These are phyloP conservation scores for Verticillium nubilum DNA, from an alignment of 2,329 filamentous ascomycete species.

Conservation along the genomic window DNA sequence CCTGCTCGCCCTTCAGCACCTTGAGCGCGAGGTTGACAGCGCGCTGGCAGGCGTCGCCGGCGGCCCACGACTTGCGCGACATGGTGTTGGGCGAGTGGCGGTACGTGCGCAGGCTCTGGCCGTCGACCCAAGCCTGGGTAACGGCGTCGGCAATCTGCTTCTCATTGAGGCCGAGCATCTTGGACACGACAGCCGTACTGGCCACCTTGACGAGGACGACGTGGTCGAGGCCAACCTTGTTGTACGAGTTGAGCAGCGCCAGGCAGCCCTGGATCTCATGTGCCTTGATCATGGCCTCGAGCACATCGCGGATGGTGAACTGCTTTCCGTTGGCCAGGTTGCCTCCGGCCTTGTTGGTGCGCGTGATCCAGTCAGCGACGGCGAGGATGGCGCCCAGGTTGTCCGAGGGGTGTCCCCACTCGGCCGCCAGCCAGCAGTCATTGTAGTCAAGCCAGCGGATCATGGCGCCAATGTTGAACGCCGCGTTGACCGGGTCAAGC, in stretches of 20 bases:
- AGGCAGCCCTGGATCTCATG: conserved; percentile 98
- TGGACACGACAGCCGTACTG: conserved; percentile 86
- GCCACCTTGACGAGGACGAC: conserved; percentile 98
- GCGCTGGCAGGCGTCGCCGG: conserved; percentile 94
- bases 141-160: conserved; percentile 91
- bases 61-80: conserved; percentile 98
- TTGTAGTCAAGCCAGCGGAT: conserved; percentile 99
- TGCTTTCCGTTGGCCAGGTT: conserved; percentile 86
- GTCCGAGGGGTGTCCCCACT: conserved; percentile 98
- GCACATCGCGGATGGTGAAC: conserved; percentile 81
- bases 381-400: conserved; percentile 96
- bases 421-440: conserved; percentile 97
- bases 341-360: conserved; percentile 70
- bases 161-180: conserved; percentile 87
- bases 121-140: conserved; percentile 96
- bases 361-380: conserved; percentile 94
- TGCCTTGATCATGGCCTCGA: conserved; percentile 98
- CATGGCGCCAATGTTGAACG: conserved; percentile 98
- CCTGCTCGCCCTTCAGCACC: conserved; percentile 85
- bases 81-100: conserved; percentile 98
- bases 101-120: conserved; percentile 93
- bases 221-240: conserved; percentile 97
- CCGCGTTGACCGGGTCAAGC: conserved; percentile 90
- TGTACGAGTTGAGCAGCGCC: conserved; percentile 96
- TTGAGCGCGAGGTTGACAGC: conserved; percentile 88